Evolutionary conservation across 2,329 filamentous ascomycete species (phyloP).

Genomic region (Penicillium rolfsii): DNA sequence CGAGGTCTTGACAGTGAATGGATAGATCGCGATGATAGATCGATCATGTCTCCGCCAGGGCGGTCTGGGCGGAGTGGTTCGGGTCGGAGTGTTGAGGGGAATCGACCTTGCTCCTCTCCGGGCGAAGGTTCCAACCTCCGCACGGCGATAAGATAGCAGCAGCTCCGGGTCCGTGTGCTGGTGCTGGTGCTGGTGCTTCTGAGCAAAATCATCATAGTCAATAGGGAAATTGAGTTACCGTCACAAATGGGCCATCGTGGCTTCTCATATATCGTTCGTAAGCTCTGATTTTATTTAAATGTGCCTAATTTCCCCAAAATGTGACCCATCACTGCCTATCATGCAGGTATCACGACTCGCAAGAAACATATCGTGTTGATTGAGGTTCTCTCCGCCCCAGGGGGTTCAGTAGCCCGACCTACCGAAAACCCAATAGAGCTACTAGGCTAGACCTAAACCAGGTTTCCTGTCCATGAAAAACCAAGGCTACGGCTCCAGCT

Average conservation of each 20-base stretch:
- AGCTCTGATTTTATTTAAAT: neutral
- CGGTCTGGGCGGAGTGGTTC: slow-evolving; percentile 14
- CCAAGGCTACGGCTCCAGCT: neutral
- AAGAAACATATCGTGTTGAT: neutral
- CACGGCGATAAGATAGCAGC: slow-evolving; percentile 32
- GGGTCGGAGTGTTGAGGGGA: slow-evolving; percentile 25
- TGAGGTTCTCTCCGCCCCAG: too few relatives aligned
- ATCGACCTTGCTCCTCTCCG: slow-evolving; percentile 20
- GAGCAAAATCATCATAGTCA: neutral
- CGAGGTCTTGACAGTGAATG: slow-evolving; percentile 25
- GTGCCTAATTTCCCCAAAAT: neutral
- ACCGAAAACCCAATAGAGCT: neutral
- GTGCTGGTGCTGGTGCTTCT: too few relatives aligned
- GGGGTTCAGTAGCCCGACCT: too few relatives aligned
- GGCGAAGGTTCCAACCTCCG: slow-evolving; percentile 21
- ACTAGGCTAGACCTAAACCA: neutral
- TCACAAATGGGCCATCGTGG: neutral
- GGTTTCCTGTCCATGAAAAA: neutral
- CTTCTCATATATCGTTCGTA: neutral
- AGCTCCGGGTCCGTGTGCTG: slow-evolving; percentile 10
- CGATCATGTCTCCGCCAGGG: slow-evolving; percentile 16
- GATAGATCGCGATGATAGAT: slow-evolving; percentile 13
- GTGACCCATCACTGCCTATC: neutral
- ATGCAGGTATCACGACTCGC: neutral
- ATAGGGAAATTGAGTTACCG: too few relatives aligned